Percentiles rank a stretch among this genome's conserved stretches.
Evolutionary conservation across 2,329 filamentous ascomycete genomes (phyloP).

Genomic region (Fonsecaea monophora): DNA sequence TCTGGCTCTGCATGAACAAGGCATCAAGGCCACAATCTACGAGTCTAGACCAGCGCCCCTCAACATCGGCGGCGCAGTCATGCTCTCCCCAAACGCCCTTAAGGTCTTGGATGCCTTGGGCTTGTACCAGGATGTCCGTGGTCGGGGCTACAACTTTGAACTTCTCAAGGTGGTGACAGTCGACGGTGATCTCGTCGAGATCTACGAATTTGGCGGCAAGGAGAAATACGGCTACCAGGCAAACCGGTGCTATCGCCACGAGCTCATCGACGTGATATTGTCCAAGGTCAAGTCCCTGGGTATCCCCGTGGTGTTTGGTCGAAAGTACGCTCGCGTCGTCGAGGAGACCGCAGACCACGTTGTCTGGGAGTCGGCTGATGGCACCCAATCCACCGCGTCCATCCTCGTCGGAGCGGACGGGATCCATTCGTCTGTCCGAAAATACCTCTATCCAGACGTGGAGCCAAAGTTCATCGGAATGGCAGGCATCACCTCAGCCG

Average conservation of each 20-base stretch:
- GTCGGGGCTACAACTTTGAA: slow-evolving; percentile 60
- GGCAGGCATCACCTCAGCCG: slow-evolving; percentile 48
- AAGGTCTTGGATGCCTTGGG: slow-evolving; percentile 60
- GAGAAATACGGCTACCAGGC: slow-evolving; percentile 60
- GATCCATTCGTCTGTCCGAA: slow-evolving; percentile 64
- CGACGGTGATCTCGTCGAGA: slow-evolving; percentile 44
- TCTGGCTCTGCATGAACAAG: slow-evolving; percentile 60
- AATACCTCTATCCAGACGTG: slow-evolving; percentile 58
- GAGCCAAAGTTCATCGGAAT: slow-evolving; percentile 60
- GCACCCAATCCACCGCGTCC: slow-evolving; percentile 45
- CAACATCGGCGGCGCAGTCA: slow-evolving; percentile 62
- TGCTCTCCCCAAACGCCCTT: slow-evolving; percentile 67
- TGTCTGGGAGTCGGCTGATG: slow-evolving; percentile 59
- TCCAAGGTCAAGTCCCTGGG: slow-evolving; percentile 49
- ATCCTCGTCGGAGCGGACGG: slow-evolving; percentile 66
- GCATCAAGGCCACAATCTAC: slow-evolving; percentile 60
- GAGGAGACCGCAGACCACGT: slow-evolving; percentile 49
- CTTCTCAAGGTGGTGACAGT: slow-evolving; percentile 57
- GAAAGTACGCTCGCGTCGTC: slow-evolving; percentile 56
- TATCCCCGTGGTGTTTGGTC: slow-evolving; percentile 56
- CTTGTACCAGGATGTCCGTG: slow-evolving; percentile 55
- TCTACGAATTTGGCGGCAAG: slow-evolving; percentile 36
- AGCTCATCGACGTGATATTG: slow-evolving; percentile 59
- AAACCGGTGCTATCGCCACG: slow-evolving; percentile 61
- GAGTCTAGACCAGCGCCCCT: slow-evolving; percentile 56